Percentiles rank a stretch among this genome's conserved stretches.
Evolutionary conservation across 75 land plant species (phyloP).

Genomic region (Cunninghamia lanceolata): DNA sequence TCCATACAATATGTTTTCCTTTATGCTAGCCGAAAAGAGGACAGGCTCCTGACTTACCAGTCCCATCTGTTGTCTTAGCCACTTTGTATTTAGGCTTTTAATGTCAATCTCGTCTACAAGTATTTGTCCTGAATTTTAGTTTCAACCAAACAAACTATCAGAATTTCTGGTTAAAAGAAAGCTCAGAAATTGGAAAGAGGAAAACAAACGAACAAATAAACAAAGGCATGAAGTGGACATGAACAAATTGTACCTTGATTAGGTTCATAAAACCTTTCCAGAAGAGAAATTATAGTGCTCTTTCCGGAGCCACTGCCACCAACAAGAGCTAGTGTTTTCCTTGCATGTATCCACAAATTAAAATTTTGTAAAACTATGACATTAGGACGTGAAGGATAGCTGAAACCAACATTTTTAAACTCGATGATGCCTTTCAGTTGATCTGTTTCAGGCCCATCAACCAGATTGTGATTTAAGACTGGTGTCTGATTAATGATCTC

Average conservation of each 20-base stretch:
- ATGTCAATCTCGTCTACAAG: conserved; percentile 41
- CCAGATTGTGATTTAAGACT: conserved; percentile 42
- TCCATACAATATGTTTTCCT: conserved; percentile 60
- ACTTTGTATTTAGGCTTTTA: conserved; percentile 34
- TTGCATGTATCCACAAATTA: conserved; percentile 39
- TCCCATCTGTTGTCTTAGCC: conserved; percentile 55
- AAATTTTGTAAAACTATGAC: conserved; percentile 44
- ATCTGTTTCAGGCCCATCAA: conserved; percentile 26
- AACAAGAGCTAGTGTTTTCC: conserved; percentile 61
- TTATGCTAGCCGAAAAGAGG: conserved; percentile 39
- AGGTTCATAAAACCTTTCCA: conserved; percentile 54
- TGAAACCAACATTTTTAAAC: conserved; percentile 53
- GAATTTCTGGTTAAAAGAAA: background rate
- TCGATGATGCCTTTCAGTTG: conserved; percentile 52
- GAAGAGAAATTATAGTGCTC: conserved; percentile 60
- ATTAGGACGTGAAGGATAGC: conserved; percentile 65
- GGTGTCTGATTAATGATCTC: conserved; percentile 64
- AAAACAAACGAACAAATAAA: background rate
- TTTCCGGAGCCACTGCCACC: conserved; percentile 73
- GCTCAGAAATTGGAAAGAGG: background rate
- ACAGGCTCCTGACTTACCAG: conserved; percentile 62
- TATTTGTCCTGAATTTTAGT: conserved; percentile 24
- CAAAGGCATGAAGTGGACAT: background rate
- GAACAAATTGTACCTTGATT: background rate
- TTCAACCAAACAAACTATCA: background rate